Percentiles rank a stretch among this genome's conserved stretches.
Conservation (phyloP, 768 basidiomycete genomes). For the Trametes villosa region DNA sequence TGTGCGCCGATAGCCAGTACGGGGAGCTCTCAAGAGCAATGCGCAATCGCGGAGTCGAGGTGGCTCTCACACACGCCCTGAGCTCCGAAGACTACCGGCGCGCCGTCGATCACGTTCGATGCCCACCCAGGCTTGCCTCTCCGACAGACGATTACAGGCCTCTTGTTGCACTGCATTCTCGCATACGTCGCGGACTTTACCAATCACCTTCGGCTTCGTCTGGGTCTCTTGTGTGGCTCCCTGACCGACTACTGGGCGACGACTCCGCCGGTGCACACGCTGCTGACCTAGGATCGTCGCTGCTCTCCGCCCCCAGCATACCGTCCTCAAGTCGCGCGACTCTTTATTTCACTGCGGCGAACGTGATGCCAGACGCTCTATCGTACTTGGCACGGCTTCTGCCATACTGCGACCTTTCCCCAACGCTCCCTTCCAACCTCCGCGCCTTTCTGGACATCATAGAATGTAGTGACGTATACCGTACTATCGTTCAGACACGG, state of each 20-base stretch:
- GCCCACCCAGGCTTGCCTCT: slow-evolving; percentile 39
- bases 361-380: slow-evolving; percentile 10
- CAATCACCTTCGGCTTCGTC: background rate
- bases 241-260: slow-evolving; percentile 9
- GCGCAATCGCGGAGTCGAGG: slow-evolving; percentile 95
- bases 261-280: slow-evolving; percentile 13
- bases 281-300: slow-evolving; percentile 7
- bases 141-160: background rate
- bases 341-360: slow-evolving; percentile 10
- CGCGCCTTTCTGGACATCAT: slow-evolving; percentile 13
- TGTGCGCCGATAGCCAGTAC: slow-evolving; percentile 88
- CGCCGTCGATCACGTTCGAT: slow-evolving; percentile 51
- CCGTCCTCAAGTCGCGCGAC: background rate
- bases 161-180: slow-evolving; percentile 2
- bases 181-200: slow-evolving; percentile 16
- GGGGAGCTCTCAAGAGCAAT: slow-evolving; percentile 97
- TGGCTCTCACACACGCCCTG: slow-evolving; percentile 50
- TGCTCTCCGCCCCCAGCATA: background rate
- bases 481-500: slow-evolving; percentile 19
- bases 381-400: slow-evolving; percentile 8
- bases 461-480: slow-evolving; percentile 22
- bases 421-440: background rate
- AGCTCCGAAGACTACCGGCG: slow-evolving; percentile 51
- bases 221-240: background rate
- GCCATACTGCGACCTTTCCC: background rate